Percentiles rank a stretch among this genome's conserved stretches.
Conservation (phyloP, 2,329 filamentous ascomycete species). For the Tolypocladium guangdongense region DNA sequence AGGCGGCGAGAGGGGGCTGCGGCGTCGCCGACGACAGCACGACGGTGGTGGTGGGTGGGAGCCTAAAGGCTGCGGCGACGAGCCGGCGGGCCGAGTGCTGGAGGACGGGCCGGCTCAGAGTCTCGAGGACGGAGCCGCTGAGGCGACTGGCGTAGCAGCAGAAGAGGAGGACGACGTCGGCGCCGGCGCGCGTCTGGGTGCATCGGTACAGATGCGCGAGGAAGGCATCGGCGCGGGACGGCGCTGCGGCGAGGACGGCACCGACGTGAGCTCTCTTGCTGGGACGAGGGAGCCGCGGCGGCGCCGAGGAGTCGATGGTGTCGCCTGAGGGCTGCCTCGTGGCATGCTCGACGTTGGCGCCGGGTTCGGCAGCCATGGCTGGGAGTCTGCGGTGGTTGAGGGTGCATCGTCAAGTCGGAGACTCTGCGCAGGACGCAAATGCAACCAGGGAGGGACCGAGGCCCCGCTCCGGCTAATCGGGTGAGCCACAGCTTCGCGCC, state of each 20-base stretch:
- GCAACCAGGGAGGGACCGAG: no score
- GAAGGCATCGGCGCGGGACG: slow-evolving; percentile 34
- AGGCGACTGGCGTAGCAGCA: slow-evolving; percentile 57
- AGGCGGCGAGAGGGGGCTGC: slow-evolving; percentile 26
- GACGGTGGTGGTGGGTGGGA: slow-evolving; percentile 39
- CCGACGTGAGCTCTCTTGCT: slow-evolving; percentile 5
- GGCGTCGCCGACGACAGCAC: slow-evolving; percentile 26
- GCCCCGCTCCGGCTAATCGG: no score
- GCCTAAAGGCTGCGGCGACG: slow-evolving; percentile 38
- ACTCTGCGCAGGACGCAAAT: no score
- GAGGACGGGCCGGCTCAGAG: slow-evolving; percentile 46
- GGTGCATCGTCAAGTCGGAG: no score
- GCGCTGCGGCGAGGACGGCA: slow-evolving; percentile 7
- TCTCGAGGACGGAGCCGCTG: slow-evolving; percentile 36
- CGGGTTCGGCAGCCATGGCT: slow-evolving; percentile 2
- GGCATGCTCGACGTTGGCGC: slow-evolving; percentile 3
- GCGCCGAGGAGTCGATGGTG: slow-evolving; percentile 2
- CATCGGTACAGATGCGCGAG: slow-evolving; percentile 48
- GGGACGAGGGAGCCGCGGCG: slow-evolving; percentile 4
- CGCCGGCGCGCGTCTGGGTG: slow-evolving; percentile 55
- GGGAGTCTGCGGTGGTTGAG: no score
- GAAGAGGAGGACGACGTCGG: slow-evolving; percentile 59
- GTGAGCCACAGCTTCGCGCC: no score
- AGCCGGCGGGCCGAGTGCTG: slow-evolving; percentile 39
- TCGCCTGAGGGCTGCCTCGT: slow-evolving; percentile 7